phyloP scores from a whole-genome alignment of 2,329 filamentous ascomycete genomes.

The Epichloe typhina region DNA sequence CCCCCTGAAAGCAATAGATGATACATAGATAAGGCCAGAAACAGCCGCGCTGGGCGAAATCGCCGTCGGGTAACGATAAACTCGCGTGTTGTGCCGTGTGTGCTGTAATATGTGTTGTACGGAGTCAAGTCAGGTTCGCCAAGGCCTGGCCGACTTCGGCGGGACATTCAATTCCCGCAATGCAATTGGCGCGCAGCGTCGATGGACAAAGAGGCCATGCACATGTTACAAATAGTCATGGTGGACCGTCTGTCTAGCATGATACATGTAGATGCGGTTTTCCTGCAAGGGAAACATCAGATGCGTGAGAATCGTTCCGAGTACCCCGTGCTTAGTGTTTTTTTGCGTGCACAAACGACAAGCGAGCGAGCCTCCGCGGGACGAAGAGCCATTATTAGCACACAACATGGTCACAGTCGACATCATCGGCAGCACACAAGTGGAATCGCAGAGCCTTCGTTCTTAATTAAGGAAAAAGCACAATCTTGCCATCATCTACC shows the following conservation, averaged over 20 bases:
- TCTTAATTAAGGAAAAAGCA: background rate
- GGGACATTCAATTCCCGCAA: slow-evolving; percentile 1
- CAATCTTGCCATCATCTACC: background rate
- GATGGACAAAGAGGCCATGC: background rate
- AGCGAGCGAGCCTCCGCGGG: too few relatives aligned
- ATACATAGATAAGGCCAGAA: background rate
- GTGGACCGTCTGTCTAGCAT: too few relatives aligned
- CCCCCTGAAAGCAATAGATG: background rate
- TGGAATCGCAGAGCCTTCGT: too few relatives aligned
- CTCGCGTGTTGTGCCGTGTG: background rate
- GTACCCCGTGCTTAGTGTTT: too few relatives aligned
- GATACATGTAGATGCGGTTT: background rate
- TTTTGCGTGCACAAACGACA: too few relatives aligned
- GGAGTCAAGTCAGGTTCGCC: background rate
- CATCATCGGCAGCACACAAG: background rate
- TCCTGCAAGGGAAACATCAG: background rate
- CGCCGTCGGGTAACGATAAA: too few relatives aligned
- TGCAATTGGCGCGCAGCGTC: slow-evolving; percentile 7
- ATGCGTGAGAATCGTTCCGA: background rate
- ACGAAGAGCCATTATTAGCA: too few relatives aligned
- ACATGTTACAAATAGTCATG: too few relatives aligned
- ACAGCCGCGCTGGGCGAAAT: background rate
- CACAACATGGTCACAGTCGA: background rate
- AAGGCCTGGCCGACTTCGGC: slow-evolving; percentile 11
- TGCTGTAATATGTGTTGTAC: background rate